Conservation (phyloP, 768 basidiomycete genomes). For the Tricholoma saponaceum region DNA sequence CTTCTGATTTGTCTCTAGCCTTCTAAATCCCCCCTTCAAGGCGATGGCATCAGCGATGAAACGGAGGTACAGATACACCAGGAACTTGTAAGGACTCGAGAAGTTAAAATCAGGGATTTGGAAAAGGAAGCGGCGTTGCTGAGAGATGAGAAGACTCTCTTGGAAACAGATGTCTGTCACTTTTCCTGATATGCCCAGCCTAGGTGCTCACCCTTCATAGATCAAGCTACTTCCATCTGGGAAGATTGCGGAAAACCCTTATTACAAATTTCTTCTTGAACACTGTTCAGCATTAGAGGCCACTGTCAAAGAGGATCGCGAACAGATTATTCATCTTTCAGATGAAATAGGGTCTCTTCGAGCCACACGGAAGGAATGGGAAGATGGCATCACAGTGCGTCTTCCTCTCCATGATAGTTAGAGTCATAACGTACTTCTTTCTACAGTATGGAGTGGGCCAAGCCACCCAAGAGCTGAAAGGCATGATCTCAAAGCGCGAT, state of each 20-base stretch:
- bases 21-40: conserved; percentile 24
- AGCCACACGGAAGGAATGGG: conserved; percentile 39
- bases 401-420: conserved; percentile 10
- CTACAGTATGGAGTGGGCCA: conserved; percentile 36
- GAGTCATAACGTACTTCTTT: background rate
- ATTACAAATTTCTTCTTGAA: conserved; percentile 55
- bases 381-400: conserved; percentile 42
- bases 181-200: background rate
- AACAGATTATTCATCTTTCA: conserved; percentile 35
- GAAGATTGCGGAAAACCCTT: conserved; percentile 39
- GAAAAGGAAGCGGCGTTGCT: conserved; percentile 42
- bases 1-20: conserved; percentile 48
- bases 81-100: conserved; percentile 39
- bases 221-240: conserved; percentile 40
- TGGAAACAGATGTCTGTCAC: conserved; percentile 42
- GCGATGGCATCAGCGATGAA: conserved; percentile 35
- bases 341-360: conserved; percentile 41
- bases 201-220: conserved; percentile 21
- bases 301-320: conserved; percentile 33
- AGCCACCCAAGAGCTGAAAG: conserved; percentile 59
- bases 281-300: conserved; percentile 48
- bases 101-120: conserved; percentile 44
- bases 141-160: conserved; percentile 37
- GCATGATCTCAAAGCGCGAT: conserved; percentile 59
- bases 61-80: conserved; percentile 33